phyloP scores from a whole-genome alignment of 2,329 filamentous ascomycete genomes.

The Chaetothyriales sp. region DNA sequence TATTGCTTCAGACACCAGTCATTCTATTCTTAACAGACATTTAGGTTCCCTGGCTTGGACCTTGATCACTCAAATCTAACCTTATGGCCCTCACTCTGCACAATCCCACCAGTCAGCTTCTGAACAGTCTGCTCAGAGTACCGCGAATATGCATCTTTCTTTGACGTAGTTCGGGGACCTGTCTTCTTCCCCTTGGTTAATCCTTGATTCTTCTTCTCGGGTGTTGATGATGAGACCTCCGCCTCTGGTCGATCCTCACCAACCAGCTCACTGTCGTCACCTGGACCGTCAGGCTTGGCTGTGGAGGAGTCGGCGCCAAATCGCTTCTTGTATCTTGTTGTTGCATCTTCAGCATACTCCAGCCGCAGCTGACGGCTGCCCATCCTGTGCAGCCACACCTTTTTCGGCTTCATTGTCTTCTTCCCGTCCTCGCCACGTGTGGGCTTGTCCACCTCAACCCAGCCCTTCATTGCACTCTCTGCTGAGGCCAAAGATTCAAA shows the following conservation, averaged over 20 bases:
- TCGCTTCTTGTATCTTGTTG: conserved; percentile 81
- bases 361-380: conserved; percentile 67
- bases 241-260: conserved; percentile 1
- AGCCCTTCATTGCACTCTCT: conserved; percentile 64
- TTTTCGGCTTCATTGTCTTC: conserved; percentile 41
- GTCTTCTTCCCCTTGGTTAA: background rate
- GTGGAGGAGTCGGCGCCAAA: conserved; percentile 57
- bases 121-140: conserved; percentile 38
- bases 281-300: conserved; percentile 19
- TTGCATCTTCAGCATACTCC: conserved; percentile 86
- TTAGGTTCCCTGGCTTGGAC: background rate
- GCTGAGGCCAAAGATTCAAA: conserved; percentile 69
- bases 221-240: background rate
- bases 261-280: conserved; percentile 25
- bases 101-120: conserved; percentile 63
- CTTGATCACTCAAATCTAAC: conserved; percentile 54
- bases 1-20: too few relatives aligned
- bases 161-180: conserved; percentile 11
- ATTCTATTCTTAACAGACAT: background rate
- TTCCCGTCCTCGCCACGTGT: conserved; percentile 21
- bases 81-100: conserved; percentile 65
- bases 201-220: background rate
- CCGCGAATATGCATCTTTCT: conserved; percentile 29
- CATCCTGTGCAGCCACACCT: conserved; percentile 75
- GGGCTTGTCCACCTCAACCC: conserved; percentile 47